A percentile compares a stretch with the other conserved stretches of the same genome.
phyloP scores from a whole-genome alignment of 2,329 filamentous ascomycete genomes.

The Alternaria solani region DNA sequence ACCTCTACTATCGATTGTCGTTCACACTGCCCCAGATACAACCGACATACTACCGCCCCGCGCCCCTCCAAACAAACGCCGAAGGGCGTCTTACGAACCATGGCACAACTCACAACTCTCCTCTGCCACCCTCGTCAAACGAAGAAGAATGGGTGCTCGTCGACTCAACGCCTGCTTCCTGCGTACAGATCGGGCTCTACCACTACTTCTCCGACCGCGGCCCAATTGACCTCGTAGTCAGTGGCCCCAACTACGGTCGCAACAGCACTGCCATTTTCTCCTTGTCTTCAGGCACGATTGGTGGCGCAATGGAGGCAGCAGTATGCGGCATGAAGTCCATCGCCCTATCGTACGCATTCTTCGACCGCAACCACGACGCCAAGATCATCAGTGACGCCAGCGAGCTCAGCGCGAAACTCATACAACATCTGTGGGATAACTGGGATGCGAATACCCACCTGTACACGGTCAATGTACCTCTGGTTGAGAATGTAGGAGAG shows the following conservation, averaged over 20 bases:
- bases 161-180: slow-evolving; percentile 59
- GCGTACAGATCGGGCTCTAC: slow-evolving; percentile 59
- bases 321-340: slow-evolving; percentile 66
- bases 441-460: slow-evolving; percentile 78
- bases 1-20: not conserved
- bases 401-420: slow-evolving; percentile 74
- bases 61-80: slow-evolving; percentile 58
- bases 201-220: slow-evolving; percentile 56
- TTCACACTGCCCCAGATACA: slow-evolving; percentile 58
- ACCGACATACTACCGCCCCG: slow-evolving; percentile 81
- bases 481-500: slow-evolving; percentile 76
- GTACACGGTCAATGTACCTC: slow-evolving; percentile 91
- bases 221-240: slow-evolving; percentile 58
- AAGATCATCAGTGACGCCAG: slow-evolving; percentile 80
- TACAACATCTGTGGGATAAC: slow-evolving; percentile 78
- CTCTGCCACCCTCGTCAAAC: slow-evolving; percentile 41
- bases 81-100: slow-evolving; percentile 49
- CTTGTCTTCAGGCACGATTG: slow-evolving; percentile 59
- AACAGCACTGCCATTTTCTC: slow-evolving; percentile 61
- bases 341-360: slow-evolving; percentile 90
- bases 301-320: slow-evolving; percentile 60
- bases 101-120: slow-evolving; percentile 45
- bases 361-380: slow-evolving; percentile 82
- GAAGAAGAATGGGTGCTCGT: slow-evolving; percentile 61
- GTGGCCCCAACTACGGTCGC: slow-evolving; percentile 60